Evolutionary conservation across 129 eudicot species (phyloP).

Genomic region (Flaveria sonorensis): DNA sequence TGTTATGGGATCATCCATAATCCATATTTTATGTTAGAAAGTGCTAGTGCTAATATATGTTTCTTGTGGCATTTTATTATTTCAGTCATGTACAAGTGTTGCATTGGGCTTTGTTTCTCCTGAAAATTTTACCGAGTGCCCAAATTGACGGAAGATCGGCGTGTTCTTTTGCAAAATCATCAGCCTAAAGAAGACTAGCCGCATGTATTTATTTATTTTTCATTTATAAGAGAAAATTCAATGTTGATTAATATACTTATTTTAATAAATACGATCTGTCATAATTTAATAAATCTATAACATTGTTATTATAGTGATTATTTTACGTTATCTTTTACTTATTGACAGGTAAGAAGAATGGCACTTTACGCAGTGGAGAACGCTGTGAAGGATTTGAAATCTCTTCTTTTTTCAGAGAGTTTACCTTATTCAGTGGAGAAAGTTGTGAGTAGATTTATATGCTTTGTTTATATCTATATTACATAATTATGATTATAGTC

Average conservation of each 20-base stretch:
- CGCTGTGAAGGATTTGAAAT: constrained; percentile 18
- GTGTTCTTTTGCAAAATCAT: constrained; percentile 37
- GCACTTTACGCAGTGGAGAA: constrained; percentile 20
- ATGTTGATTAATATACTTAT: neutral
- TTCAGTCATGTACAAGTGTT: constrained; percentile 42
- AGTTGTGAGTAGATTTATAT: neutral
- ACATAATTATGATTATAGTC: too few species aligned
- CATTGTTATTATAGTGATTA: neutral
- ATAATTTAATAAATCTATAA: neutral
- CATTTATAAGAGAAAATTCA: neutral
- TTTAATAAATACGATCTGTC: neutral
- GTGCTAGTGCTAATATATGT: neutral
- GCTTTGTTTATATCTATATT: neutral
- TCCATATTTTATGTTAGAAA: neutral
- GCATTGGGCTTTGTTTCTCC: constrained; percentile 41
- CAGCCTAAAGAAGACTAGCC: constrained; percentile 40
- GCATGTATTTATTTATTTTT: constrained; percentile 22
- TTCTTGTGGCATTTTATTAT: neutral
- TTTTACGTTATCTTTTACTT: neutral
- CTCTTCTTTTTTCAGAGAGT: neutral
- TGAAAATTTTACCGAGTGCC: constrained; percentile 38
- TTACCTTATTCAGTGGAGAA: too few species aligned
- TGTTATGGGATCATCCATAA: neutral
- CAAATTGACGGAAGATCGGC: constrained; percentile 36
- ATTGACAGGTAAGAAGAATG: constrained; percentile 33